These are phyloP conservation scores for Diaporthe capsici DNA, from an alignment of 2,329 filamentous ascomycete species.

Conservation along the genomic window DNA sequence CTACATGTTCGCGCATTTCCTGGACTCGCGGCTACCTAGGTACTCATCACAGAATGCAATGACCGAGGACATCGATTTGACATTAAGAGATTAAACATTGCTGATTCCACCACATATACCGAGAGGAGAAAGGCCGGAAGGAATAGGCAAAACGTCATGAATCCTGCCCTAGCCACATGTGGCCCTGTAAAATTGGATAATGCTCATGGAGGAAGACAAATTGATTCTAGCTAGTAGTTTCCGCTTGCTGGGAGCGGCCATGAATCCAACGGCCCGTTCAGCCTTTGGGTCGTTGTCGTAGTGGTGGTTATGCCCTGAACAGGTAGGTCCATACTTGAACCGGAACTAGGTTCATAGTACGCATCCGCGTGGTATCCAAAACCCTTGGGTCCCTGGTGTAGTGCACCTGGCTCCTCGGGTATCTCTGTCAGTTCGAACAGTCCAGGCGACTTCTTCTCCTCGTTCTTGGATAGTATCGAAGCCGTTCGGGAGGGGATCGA, in stretches of 20 bases:
- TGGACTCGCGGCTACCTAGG: not conserved
- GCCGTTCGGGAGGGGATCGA: not conserved
- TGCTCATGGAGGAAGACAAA: not conserved
- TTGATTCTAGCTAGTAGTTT: not conserved
- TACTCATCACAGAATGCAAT: not conserved
- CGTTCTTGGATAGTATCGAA: conserved; percentile 37
- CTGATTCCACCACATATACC: not conserved
- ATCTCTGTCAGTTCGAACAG: conserved; percentile 37
- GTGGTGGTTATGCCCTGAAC: conserved; percentile 28
- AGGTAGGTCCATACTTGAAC: conserved; percentile 10
- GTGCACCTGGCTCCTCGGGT: conserved; percentile 29
- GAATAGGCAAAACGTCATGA: no score
- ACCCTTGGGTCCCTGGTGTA: not conserved
- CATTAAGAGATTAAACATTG: not conserved
- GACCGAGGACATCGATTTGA: not conserved
- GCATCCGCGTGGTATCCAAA: conserved; percentile 35
- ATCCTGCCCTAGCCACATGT: no score
- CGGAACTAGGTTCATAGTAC: conserved; percentile 32
- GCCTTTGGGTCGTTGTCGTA: conserved; percentile 17
- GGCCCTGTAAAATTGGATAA: not conserved
- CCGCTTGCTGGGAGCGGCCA: conserved; percentile 25
- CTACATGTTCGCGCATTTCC: not conserved
- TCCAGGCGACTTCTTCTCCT: conserved; percentile 36
- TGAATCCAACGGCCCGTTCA: conserved; percentile 24
- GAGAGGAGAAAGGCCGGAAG: not conserved